These are phyloP conservation scores for Pelagomonas calceolata DNA, from an alignment of 108 stramenopile genomes.

Conservation along the genomic window DNA sequence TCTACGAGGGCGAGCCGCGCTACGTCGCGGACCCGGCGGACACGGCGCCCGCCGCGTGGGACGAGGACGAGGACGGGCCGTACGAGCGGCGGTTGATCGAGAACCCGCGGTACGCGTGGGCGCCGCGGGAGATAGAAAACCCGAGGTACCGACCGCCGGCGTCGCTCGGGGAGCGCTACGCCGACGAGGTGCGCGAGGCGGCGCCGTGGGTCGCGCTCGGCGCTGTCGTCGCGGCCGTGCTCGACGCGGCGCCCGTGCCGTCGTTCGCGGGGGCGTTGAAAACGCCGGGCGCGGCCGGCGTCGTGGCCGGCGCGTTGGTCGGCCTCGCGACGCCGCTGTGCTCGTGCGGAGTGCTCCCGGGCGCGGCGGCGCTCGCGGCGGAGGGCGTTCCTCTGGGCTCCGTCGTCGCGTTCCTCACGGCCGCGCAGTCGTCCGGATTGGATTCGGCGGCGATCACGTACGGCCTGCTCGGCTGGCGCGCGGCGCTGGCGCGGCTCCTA, in stretches of 20 bases:
- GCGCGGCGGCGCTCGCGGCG: constrained; percentile 19
- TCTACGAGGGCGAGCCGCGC: too few species aligned
- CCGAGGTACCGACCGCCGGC: too few species aligned
- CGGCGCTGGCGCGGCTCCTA: constrained; percentile 17
- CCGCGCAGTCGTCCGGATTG: constrained; percentile 28
- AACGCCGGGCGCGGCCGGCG: background rate
- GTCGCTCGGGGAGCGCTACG: too few species aligned
- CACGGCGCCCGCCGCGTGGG: constrained; percentile 19
- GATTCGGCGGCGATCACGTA: constrained; percentile 31
- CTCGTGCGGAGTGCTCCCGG: constrained; percentile 27
- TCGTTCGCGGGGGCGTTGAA: too few species aligned
- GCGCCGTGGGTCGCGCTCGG: background rate
- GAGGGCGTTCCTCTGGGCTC: constrained; percentile 10
- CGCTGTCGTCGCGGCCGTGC: background rate
- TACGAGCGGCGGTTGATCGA: constrained; percentile 16
- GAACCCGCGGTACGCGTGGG: constrained; percentile 15
- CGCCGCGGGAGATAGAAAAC: too few species aligned
- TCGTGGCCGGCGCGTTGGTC: constrained; percentile 7
- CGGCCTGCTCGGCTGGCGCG: constrained; percentile 23
- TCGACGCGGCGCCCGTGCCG: background rate
- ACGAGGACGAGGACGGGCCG: constrained; percentile 31
- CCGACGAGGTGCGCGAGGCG: too few species aligned
- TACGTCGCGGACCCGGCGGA: background rate
- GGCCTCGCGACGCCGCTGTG: constrained; percentile 30
- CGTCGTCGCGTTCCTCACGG: constrained; percentile 24